These are phyloP conservation scores for Xylaria sp. DNA, from an alignment of 2,329 filamentous ascomycete genomes.

Conservation along the genomic window DNA sequence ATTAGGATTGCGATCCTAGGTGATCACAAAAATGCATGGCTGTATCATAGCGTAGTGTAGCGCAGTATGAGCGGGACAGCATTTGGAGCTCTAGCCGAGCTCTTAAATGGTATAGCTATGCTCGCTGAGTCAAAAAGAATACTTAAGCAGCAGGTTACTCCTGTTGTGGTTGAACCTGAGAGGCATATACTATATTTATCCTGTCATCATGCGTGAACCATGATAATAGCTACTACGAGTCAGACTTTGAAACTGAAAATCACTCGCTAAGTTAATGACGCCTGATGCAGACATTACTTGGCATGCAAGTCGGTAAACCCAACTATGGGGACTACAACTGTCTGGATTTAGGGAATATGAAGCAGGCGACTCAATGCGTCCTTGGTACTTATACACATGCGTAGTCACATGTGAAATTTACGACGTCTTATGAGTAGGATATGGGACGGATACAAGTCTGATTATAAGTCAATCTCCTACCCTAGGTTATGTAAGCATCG, in stretches of 20 bases:
- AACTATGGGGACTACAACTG: background rate
- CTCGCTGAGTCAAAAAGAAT: background rate
- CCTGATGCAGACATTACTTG: constrained; percentile 5
- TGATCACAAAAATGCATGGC: background rate
- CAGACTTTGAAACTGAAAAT: background rate
- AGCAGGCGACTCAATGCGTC: background rate
- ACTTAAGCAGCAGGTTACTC: background rate
- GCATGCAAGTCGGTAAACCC: constrained; percentile 8
- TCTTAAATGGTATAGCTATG: background rate
- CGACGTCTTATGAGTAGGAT: background rate
- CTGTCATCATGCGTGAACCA: background rate
- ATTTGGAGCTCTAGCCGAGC: background rate
- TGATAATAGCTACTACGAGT: background rate
- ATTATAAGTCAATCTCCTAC: background rate
- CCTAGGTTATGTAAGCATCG: background rate
- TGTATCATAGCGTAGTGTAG: background rate
- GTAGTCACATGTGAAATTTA: background rate
- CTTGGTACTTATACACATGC: background rate
- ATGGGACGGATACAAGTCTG: background rate
- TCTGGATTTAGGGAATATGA: background rate
- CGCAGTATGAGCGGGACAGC: background rate
- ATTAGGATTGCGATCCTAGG: constrained; percentile 22
- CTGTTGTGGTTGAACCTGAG: background rate
- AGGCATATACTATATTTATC: constrained; percentile 6
- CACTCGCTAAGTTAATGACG: no score